Evolutionary conservation across 1,139 yeast species (phyloP).

Genomic region (Geotrichum restrictum): DNA sequence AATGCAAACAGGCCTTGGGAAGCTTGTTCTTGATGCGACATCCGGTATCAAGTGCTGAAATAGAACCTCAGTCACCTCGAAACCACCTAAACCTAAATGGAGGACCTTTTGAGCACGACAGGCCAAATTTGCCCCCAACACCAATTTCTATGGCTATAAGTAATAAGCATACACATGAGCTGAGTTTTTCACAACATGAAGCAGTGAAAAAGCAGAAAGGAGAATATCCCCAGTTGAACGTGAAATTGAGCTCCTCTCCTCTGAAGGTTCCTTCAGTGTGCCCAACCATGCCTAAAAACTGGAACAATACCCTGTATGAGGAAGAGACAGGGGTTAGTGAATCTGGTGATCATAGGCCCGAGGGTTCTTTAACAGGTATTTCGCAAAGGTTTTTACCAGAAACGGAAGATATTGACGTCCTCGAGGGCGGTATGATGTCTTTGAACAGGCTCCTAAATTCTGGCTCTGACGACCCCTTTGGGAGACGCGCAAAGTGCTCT

Average conservation of each 20-base stretch:
- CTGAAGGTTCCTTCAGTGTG: conserved; percentile 5
- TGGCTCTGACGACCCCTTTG: not conserved
- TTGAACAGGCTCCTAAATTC: not conserved
- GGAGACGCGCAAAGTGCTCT: conserved; percentile 1
- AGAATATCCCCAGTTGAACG: not conserved
- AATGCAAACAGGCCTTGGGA: conserved; percentile 8
- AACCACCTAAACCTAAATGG: not conserved
- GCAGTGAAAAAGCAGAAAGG: not conserved
- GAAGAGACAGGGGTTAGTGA: not conserved
- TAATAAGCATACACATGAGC: not conserved
- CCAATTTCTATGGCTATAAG: not conserved
- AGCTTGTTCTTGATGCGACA: conserved; percentile 2
- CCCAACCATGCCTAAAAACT: not conserved
- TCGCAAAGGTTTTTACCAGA: conserved; percentile 6
- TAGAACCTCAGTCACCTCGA: not conserved
- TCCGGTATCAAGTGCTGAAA: not conserved
- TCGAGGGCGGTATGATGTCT: too few relatives aligned
- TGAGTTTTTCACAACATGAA: not conserved
- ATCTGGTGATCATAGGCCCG: not conserved
- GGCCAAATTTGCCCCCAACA: conserved; percentile 1
- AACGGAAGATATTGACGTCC: not conserved
- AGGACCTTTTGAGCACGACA: not conserved
- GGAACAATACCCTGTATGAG: not conserved
- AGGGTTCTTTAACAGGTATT: not conserved
- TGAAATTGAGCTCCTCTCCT: conserved; percentile 12